These are phyloP conservation scores for Floccularia luteovirens DNA, from an alignment of 768 basidiomycete genomes.

Conservation along the genomic window DNA sequence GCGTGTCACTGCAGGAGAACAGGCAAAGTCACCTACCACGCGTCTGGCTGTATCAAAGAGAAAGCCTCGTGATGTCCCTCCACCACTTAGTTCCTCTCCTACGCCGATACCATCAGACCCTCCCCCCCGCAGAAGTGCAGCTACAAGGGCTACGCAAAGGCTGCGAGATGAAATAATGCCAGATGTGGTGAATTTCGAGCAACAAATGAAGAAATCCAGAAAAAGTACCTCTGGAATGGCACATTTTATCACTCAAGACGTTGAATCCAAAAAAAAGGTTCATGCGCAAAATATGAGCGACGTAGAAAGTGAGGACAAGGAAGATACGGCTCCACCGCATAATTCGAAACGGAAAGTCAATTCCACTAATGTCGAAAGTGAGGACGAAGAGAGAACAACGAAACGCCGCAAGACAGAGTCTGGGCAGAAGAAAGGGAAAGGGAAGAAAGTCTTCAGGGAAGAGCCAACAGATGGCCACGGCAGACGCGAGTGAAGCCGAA, in stretches of 20 bases:
- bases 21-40: slow-evolving; percentile 7
- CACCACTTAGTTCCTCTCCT: slow-evolving; percentile 6
- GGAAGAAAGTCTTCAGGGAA: no score
- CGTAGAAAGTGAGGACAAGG: no score
- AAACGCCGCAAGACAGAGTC: background rate
- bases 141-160: slow-evolving; percentile 37
- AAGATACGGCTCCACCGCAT: no score
- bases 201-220: slow-evolving; percentile 39
- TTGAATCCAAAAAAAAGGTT: no score
- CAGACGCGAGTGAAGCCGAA: slow-evolving; percentile 15
- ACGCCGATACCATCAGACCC: slow-evolving; percentile 5
- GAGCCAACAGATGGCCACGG: no score
- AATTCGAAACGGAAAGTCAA: no score
- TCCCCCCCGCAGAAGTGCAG: slow-evolving; percentile 30
- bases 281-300: no score
- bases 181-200: slow-evolving; percentile 62
- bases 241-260: no score
- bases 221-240: background rate
- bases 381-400: no score
- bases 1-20: slow-evolving; percentile 17
- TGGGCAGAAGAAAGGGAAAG: slow-evolving; percentile 15
- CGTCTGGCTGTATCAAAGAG: slow-evolving; percentile 4
- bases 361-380: no score
- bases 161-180: slow-evolving; percentile 71
- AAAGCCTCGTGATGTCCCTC: background rate